Percentiles rank a stretch among this genome's conserved stretches.
phyloP scores from a whole-genome alignment of 768 basidiomycete genomes.

The Pleurotus pulmonarius region DNA sequence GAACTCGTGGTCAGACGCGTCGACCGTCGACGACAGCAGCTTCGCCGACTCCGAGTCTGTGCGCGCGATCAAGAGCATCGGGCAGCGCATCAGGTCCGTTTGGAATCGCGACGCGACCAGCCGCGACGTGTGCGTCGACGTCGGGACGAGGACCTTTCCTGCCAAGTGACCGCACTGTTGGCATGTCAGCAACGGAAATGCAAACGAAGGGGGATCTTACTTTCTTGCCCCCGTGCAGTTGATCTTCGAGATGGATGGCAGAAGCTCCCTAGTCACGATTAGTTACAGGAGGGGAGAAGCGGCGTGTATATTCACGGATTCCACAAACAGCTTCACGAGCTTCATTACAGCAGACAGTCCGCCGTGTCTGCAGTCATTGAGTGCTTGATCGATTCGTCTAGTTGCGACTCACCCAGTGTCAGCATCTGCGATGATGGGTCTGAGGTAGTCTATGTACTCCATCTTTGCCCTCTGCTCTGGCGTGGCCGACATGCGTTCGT shows the following conservation, averaged over 20 bases:
- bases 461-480: conserved; percentile 63
- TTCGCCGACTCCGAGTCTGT: conserved; percentile 89
- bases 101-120: conserved; percentile 86
- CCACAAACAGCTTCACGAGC: conserved; percentile 90
- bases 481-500: conserved; percentile 70
- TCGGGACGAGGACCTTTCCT: conserved; percentile 91
- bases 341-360: conserved; percentile 95
- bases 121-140: conserved; percentile 81
- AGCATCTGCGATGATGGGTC: conserved; percentile 92
- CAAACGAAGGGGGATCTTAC: conserved; percentile 22
- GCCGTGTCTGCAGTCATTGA: conserved; percentile 62
- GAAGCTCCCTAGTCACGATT: conserved; percentile 63
- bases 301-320: conserved; percentile 51
- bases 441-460: conserved; percentile 82
- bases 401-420: conserved; percentile 74
- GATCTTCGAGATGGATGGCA: conserved; percentile 91
- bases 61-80: conserved; percentile 86
- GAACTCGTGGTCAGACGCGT: conserved; percentile 77
- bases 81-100: conserved; percentile 83
- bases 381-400: conserved; percentile 12
- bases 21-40: conserved; percentile 81
- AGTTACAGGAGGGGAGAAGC: background rate
- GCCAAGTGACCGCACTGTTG: conserved; percentile 79
- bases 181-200: conserved; percentile 8
- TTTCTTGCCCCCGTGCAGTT: conserved; percentile 93